Conservation (phyloP, 371 early-diverging fungal species). For the Mortierella sp. region DNA sequence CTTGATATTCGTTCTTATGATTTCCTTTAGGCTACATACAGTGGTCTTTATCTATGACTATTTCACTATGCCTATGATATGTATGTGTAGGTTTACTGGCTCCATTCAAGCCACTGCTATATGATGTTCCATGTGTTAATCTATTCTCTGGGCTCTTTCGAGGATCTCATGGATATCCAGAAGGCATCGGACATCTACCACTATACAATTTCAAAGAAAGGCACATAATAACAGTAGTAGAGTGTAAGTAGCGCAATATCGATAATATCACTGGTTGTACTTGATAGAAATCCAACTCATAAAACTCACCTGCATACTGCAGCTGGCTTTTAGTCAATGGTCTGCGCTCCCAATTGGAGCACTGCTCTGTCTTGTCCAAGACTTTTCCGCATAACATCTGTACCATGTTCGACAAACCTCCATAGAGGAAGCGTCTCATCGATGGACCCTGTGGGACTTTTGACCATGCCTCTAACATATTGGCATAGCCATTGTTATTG, state of each 20-base stretch:
- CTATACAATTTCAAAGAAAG: conserved; percentile 2
- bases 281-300: no score
- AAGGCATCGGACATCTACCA: conserved; percentile 2
- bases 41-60: no score
- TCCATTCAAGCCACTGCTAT: no score
- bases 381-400: not conserved
- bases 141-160: not conserved
- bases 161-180: conserved; percentile 7
- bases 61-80: no score
- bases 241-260: not conserved
- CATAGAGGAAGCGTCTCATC: not conserved
- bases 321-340: conserved; percentile 8
- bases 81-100: no score
- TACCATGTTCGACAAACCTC: not conserved
- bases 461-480: not conserved
- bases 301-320: conserved; percentile 1
- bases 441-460: not conserved
- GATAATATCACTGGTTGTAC: no score
- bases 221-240: not conserved
- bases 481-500: not conserved
- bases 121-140: not conserved
- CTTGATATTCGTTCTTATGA: no score
- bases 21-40: no score
- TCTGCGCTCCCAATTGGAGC: conserved; percentile 15
- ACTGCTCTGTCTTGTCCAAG: conserved; percentile 6